phyloP scores from a whole-genome alignment of 1,284 basidiomycete species.

The Cutaneotrichosporon sp. region DNA sequence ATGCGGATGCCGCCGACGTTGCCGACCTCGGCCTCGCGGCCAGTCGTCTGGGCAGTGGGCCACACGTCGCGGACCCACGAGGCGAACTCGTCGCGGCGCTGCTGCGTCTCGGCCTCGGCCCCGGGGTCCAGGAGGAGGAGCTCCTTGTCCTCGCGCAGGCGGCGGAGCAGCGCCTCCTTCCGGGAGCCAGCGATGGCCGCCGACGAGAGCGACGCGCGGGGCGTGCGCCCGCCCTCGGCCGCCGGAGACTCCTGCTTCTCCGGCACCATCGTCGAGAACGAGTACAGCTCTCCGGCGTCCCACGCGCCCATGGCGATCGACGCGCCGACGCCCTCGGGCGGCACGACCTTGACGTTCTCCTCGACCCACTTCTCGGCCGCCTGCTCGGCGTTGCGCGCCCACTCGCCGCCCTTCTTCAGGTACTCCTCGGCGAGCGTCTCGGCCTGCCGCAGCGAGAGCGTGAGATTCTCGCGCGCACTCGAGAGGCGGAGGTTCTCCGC shows the following conservation, averaged over 20 bases:
- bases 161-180: conserved; percentile 73
- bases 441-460: conserved; percentile 63
- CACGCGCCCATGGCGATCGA: conserved; percentile 60
- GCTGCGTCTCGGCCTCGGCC: conserved; percentile 57
- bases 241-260: not conserved
- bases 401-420: conserved; percentile 69
- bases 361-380: conserved; percentile 67
- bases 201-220: conserved; percentile 14
- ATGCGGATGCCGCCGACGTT: conserved; percentile 64
- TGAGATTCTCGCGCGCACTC: conserved; percentile 46
- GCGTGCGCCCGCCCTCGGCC: conserved; percentile 38
- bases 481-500: conserved; percentile 64
- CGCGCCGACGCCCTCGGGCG: conserved; percentile 63
- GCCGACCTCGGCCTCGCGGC: conserved; percentile 44
- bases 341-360: conserved; percentile 81
- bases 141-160: conserved; percentile 72
- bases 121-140: conserved; percentile 76
- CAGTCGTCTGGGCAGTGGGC: conserved; percentile 48
- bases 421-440: conserved; percentile 71
- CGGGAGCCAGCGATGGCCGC: conserved; percentile 54
- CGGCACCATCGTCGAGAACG: conserved; percentile 49
- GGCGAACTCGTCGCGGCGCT: conserved; percentile 62
- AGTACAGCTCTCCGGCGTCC: conserved; percentile 83
- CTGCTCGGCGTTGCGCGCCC: conserved; percentile 63
- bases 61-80: conserved; percentile 64